Evolutionary conservation across 1,284 basidiomycete genomes (phyloP), one percentile per base, ranked within the genome.

Genomic region (Coniferiporia sulphurascens): DNA sequence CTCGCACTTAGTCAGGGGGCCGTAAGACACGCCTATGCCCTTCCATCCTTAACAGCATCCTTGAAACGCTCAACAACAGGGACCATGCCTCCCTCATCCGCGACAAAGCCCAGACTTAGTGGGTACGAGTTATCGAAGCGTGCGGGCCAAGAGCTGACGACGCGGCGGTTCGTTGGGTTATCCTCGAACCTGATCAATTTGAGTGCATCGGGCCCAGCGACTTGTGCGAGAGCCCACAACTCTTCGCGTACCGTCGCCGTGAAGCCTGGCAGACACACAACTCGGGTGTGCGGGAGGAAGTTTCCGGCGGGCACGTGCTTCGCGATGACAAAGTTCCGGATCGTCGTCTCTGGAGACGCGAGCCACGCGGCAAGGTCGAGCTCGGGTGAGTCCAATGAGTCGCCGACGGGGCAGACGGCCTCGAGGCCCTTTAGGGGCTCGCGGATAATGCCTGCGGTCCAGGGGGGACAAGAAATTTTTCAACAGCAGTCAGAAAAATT

Each of bases 381-480:
- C 55, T 73, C 75, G 19, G 77, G 74, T 2, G 76, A 75, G 60
- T 72, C 67, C 58, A 74, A 63, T 4, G 73, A 74, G 60, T 80
- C 64, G 41, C 78, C 79, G 52, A 86, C 79, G 13, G 84, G 84
- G 68, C 83, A 85, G 56, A 78, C 68, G 22, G 79, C 72, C 60
- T 76, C 68, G 22, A 76, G 60, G 35, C 83, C 83, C 59, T 81
- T 76, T 0, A 87, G 72, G 0, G 85, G 84, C 67, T 86, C 85
- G 15, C 84, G 78, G 59, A 86, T 81, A 68, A 87, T 81, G 36
- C 80, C 83, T 71, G 68, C 48, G 8, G 44, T 46, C n/a, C 15
- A 43, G 12, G 21, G 9, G 35, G 12, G 45, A 27, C 12, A 27
- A 2, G 27, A 5, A 27, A 27, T 3, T 27, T 27, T 27, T 27